These are phyloP conservation scores for Plectosphaerella sp. DNA, from an alignment of 2,329 filamentous ascomycete species.

Conservation along the genomic window DNA sequence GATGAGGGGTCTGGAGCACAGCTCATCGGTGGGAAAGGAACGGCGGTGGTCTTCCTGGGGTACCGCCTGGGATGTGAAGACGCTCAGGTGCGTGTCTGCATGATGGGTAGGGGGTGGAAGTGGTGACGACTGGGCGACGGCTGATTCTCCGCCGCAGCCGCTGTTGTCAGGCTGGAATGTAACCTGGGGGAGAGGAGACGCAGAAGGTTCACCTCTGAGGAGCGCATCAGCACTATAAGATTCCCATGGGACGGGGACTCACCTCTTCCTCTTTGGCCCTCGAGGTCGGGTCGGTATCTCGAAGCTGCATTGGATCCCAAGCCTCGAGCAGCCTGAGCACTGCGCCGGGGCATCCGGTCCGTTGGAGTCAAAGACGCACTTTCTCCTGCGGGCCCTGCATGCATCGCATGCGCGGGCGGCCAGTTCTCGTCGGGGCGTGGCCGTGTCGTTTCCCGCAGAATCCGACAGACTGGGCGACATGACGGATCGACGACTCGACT, in stretches of 20 bases:
- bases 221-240: background rate
- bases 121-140: constrained; percentile 1
- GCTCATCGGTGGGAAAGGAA: constrained; percentile 16
- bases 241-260: background rate
- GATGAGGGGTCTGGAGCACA: constrained; percentile 17
- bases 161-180: too few relatives aligned
- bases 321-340: constrained; percentile 13
- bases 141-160: background rate
- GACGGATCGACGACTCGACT: background rate
- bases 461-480: background rate
- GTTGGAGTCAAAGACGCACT: constrained; percentile 12
- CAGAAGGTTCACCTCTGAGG: too few relatives aligned
- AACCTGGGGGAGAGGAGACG: too few relatives aligned
- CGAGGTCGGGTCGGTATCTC: constrained; percentile 16
- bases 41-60: background rate
- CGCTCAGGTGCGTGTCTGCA: background rate
- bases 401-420: constrained; percentile 18
- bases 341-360: constrained; percentile 1
- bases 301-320: constrained; percentile 17
- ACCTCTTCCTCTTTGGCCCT: constrained; percentile 16
- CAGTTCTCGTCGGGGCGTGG: constrained; percentile 3
- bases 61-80: background rate
- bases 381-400: constrained; percentile 16
- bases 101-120: background rate
- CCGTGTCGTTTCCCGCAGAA: background rate